phyloP scores from a whole-genome alignment of 257 asterid species.

The Rubia yunnanensis region DNA sequence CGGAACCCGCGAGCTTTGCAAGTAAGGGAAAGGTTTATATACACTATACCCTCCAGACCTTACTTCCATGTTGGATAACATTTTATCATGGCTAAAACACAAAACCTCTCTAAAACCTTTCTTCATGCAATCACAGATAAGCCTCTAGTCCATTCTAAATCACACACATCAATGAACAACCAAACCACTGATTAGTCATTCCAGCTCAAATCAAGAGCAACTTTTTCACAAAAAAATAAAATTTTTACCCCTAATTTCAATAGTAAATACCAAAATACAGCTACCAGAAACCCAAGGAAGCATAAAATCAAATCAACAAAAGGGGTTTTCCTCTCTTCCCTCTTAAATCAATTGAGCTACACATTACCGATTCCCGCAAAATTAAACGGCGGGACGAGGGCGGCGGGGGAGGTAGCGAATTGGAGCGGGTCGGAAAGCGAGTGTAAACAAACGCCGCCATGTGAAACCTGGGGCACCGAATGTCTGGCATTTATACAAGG shows the following conservation, averaged over 20 bases:
- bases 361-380: not conserved
- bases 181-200: no score
- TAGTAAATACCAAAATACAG: not conserved
- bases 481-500: not conserved
- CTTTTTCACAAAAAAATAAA: no score
- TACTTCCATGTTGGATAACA: no score
- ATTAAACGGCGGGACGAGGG: not conserved
- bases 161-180: not conserved
- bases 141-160: not conserved
- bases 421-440: slow-evolving; percentile 7
- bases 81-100: no score
- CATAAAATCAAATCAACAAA: not conserved
- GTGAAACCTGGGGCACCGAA: slow-evolving; percentile 25
- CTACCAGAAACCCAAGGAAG: not conserved
- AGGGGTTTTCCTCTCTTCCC: not conserved
- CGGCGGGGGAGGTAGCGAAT: slow-evolving; percentile 2
- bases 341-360: not conserved
- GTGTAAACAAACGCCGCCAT: slow-evolving; percentile 33
- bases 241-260: not conserved
- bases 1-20: no score
- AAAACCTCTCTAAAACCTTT: no score
- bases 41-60: no score
- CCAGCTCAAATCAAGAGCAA: no score
- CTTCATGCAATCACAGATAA: no score
- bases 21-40: no score